Conservation (phyloP, 768 basidiomycete genomes). For the Mycena metata region DNA sequence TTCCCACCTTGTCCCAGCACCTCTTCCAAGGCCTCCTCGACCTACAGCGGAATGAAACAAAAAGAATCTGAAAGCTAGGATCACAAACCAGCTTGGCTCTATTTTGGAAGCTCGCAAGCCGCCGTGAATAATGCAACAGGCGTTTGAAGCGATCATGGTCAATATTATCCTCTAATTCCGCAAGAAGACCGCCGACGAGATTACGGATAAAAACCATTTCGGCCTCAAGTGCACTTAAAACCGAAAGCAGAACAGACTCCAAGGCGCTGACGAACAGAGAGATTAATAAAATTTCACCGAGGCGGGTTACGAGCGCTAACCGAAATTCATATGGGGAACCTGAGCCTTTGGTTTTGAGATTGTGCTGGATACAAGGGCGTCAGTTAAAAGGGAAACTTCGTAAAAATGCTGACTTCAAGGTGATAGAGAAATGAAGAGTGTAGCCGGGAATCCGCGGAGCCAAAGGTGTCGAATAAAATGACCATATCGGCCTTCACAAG, state of each 20-base stretch:
- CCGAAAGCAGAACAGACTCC: constrained; percentile 93
- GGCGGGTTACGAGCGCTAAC: constrained; percentile 49
- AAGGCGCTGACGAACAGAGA: constrained; percentile 73
- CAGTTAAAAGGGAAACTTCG: constrained; percentile 21
- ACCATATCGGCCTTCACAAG: constrained; percentile 94
- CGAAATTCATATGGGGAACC: constrained; percentile 91
- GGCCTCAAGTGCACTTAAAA: constrained; percentile 92
- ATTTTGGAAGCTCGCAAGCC: constrained; percentile 90
- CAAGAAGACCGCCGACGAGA: constrained; percentile 89
- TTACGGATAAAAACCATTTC: constrained; percentile 96
- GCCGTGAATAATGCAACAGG: constrained; percentile 91
- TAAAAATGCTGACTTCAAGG: constrained; percentile 70
- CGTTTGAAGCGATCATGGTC: constrained; percentile 95
- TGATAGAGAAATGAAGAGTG: constrained; percentile 92
- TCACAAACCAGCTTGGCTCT: constrained; percentile 81
- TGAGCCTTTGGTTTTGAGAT: constrained; percentile 78
- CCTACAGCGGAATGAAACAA: constrained; percentile 57
- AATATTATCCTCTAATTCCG: constrained; percentile 95
- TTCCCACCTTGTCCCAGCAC: constrained; percentile 85
- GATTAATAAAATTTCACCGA: constrained; percentile 12
- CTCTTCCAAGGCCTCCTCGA: constrained; percentile 92
- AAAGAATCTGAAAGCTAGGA: not conserved
- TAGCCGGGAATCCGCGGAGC: constrained; percentile 86
- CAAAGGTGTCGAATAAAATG: constrained; percentile 92
- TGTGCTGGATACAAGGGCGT: constrained; percentile 67